Percentiles rank a stretch among this genome's conserved stretches.
These are phyloP conservation scores for Colletotrichum eleusines DNA, from an alignment of 2,329 filamentous ascomycete species.

Conservation along the genomic window DNA sequence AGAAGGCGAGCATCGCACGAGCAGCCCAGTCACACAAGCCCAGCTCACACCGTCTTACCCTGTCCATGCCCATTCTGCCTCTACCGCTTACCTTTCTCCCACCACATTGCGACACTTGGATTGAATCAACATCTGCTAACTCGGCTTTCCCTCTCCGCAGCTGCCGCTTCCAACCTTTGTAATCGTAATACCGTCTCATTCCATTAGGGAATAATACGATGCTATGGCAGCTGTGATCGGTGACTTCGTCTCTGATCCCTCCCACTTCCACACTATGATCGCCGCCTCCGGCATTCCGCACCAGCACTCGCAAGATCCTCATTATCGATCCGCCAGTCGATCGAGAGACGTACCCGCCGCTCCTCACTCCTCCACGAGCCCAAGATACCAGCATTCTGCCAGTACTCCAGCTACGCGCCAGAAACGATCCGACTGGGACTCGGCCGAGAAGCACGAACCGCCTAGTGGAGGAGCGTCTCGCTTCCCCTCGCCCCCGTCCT, in stretches of 20 bases:
- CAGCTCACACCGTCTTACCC: not conserved
- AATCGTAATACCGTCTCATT: slow-evolving; percentile 41
- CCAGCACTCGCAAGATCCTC: slow-evolving; percentile 61
- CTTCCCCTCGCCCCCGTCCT: slow-evolving; percentile 67
- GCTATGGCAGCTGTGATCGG: slow-evolving; percentile 75
- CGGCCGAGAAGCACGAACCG: slow-evolving; percentile 44
- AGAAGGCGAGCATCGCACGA: slow-evolving; percentile 13
- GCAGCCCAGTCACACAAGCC: not conserved
- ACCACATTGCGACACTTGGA: too few species aligned
- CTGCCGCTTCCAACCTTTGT: slow-evolving; percentile 33
- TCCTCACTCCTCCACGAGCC: slow-evolving; percentile 49
- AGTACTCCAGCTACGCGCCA: slow-evolving; percentile 30
- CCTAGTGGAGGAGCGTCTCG: slow-evolving; percentile 58
- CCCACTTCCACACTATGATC: slow-evolving; percentile 80
- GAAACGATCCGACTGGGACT: slow-evolving; percentile 38
- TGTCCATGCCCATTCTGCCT: not conserved
- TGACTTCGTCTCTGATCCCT: slow-evolving; percentile 80
- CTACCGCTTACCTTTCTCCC: not conserved
- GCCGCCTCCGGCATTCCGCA: slow-evolving; percentile 59
- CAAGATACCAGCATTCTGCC: slow-evolving; percentile 46
- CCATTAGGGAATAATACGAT: slow-evolving; percentile 48
- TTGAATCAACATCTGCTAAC: slow-evolving; percentile 10
- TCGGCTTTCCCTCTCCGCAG: slow-evolving; percentile 1
- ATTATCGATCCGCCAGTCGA: slow-evolving; percentile 54
- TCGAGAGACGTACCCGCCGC: slow-evolving; percentile 47